These are phyloP conservation scores for Ophiostoma australiae DNA, from an alignment of 2,329 filamentous ascomycete species.

Conservation along the genomic window DNA sequence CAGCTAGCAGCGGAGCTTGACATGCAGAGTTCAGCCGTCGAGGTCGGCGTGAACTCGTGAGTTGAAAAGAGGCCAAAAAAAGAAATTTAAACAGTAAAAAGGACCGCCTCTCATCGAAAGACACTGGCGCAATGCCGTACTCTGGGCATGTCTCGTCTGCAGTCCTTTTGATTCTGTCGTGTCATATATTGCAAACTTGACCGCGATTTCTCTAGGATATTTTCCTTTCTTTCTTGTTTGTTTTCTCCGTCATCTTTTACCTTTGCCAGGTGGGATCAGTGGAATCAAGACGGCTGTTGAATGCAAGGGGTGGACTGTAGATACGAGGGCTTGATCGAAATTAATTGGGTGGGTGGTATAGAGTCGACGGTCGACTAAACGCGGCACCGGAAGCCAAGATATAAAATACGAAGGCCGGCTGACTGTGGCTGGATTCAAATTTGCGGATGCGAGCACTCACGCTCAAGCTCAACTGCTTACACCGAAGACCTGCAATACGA, in stretches of 20 bases:
- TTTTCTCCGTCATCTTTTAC: not conserved
- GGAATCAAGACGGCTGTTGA: not conserved
- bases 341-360: not conserved
- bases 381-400: not conserved
- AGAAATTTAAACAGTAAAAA: not conserved
- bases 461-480: not conserved
- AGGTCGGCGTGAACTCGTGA: not conserved
- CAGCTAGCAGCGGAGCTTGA: conserved; percentile 8
- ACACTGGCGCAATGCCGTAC: not conserved
- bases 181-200: not conserved
- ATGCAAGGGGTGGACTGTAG: not conserved
- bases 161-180: not conserved
- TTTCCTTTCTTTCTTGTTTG: not conserved
- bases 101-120: not conserved
- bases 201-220: not conserved
- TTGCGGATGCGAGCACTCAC: not conserved
- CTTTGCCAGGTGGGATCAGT: not conserved
- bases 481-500: not conserved
- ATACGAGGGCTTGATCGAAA: not conserved
- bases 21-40: conserved; percentile 9
- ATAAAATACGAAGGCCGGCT: not conserved
- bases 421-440: not conserved
- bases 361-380: not conserved
- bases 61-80: not conserved
- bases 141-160: conserved; percentile 5